Conservation (phyloP, 768 basidiomycete genomes). For the Obba rivulosa region DNA sequence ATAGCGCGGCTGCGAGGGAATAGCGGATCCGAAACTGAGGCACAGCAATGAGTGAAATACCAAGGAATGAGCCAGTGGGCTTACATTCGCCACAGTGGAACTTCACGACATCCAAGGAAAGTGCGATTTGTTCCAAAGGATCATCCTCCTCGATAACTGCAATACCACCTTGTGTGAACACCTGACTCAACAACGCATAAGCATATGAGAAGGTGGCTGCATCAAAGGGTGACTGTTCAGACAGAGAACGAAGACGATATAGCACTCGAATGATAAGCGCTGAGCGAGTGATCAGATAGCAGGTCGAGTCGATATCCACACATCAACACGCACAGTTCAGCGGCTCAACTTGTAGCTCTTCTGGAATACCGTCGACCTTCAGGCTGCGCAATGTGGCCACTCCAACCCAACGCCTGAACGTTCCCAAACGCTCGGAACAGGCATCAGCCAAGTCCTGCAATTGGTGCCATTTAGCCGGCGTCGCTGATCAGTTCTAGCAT, state of each 20-base stretch:
- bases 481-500: background rate
- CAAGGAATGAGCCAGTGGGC: slow-evolving; percentile 18
- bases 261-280: slow-evolving; percentile 81
- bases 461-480: background rate
- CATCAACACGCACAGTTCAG: slow-evolving; percentile 44
- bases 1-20: slow-evolving; percentile 76
- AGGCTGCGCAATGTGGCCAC: slow-evolving; percentile 78
- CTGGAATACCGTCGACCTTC: slow-evolving; percentile 60
- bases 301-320: background rate
- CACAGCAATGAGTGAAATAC: background rate
- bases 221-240: slow-evolving; percentile 80
- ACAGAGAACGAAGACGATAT: slow-evolving; percentile 74
- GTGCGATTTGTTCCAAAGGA: slow-evolving; percentile 72
- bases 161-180: slow-evolving; percentile 68
- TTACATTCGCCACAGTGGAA: slow-evolving; percentile 72
- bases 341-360: slow-evolving; percentile 67
- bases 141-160: slow-evolving; percentile 63
- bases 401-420: slow-evolving; percentile 66
- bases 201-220: slow-evolving; percentile 80
- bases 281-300: slow-evolving; percentile 21
- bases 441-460: slow-evolving; percentile 60
- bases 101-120: slow-evolving; percentile 63
- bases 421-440: slow-evolving; percentile 70
- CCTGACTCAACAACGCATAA: slow-evolving; percentile 66
- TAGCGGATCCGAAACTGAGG: slow-evolving; percentile 49